Evolutionary conservation across 2,329 filamentous ascomycete species (phyloP).

Genomic region (Sporothrix phasma): DNA sequence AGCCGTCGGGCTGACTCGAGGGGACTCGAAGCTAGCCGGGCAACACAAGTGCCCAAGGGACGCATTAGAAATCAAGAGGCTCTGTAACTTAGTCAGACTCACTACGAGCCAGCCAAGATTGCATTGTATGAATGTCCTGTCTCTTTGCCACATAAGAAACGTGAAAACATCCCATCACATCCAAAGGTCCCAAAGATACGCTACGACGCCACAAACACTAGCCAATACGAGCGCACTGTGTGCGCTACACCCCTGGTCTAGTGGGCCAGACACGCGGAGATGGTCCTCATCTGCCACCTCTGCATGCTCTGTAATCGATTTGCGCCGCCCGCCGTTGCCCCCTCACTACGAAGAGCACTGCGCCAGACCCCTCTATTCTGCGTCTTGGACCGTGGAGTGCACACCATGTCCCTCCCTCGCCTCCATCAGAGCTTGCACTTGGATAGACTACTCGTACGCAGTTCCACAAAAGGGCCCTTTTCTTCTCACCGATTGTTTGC

Average conservation of each 20-base stretch:
- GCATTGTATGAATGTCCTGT: no score
- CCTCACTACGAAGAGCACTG: background rate
- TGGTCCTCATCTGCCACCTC: conserved; percentile 8
- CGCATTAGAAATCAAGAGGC: conserved; percentile 1
- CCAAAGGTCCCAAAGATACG: no score
- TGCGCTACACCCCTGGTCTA: background rate
- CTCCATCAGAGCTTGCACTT: background rate
- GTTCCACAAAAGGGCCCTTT: conserved; percentile 14
- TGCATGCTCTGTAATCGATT: conserved; percentile 3
- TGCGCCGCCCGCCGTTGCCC: background rate
- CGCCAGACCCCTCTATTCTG: background rate
- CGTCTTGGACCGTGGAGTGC: conserved; percentile 1
- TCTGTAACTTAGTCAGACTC: background rate
- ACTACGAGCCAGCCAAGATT: no score
- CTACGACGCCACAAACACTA: background rate
- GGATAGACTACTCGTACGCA: background rate
- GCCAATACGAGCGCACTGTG: conserved; percentile 1
- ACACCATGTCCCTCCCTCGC: background rate
- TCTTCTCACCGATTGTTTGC: conserved; percentile 14
- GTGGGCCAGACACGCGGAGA: conserved; percentile 1
- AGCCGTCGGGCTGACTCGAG: no score
- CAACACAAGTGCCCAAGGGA: background rate
- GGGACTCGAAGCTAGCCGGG: no score
- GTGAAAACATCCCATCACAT: no score
- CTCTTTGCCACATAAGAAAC: no score